Conservation (phyloP, 495 filamentous ascomycete genomes). For the Haplographium delicatum region DNA sequence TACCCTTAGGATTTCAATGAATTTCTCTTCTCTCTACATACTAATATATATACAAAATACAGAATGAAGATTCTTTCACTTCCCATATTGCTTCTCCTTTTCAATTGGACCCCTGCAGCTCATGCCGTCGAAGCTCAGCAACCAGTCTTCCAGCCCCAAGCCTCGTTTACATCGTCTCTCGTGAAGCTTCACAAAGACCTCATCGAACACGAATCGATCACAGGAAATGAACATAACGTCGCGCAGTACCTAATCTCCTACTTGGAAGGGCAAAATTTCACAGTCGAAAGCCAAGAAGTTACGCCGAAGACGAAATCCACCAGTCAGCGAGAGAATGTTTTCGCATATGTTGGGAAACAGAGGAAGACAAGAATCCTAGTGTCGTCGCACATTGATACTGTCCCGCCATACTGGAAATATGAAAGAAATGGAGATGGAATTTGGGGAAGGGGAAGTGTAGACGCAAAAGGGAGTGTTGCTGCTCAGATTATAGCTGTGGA, state of each 20-base stretch:
- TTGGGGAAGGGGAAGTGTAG: slow-evolving; percentile 76
- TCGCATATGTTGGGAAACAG: slow-evolving; percentile 62
- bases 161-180: slow-evolving; percentile 32
- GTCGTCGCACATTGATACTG: slow-evolving; percentile 67
- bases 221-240: slow-evolving; percentile 63
- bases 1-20: too few relatives aligned
- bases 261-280: slow-evolving; percentile 59
- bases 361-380: slow-evolving; percentile 61
- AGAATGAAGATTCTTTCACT: slow-evolving; percentile 14
- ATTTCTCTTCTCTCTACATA: too few relatives aligned
- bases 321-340: slow-evolving; percentile 62
- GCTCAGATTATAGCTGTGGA: slow-evolving; percentile 65
- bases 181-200: slow-evolving; percentile 73
- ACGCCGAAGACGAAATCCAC: slow-evolving; percentile 43
- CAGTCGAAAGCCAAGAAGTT: slow-evolving; percentile 62
- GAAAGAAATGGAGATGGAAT: slow-evolving; percentile 42
- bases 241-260: slow-evolving; percentile 63
- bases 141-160: not conserved
- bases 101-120: not conserved
- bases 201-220: slow-evolving; percentile 69
- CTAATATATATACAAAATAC: too few relatives aligned
- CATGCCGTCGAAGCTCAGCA: slow-evolving; percentile 1
- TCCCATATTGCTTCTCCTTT: slow-evolving; percentile 2
- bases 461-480: slow-evolving; percentile 87
- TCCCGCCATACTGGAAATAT: slow-evolving; percentile 71